phyloP scores from a whole-genome alignment of 257 asterid species.

The Vinca minor region DNA sequence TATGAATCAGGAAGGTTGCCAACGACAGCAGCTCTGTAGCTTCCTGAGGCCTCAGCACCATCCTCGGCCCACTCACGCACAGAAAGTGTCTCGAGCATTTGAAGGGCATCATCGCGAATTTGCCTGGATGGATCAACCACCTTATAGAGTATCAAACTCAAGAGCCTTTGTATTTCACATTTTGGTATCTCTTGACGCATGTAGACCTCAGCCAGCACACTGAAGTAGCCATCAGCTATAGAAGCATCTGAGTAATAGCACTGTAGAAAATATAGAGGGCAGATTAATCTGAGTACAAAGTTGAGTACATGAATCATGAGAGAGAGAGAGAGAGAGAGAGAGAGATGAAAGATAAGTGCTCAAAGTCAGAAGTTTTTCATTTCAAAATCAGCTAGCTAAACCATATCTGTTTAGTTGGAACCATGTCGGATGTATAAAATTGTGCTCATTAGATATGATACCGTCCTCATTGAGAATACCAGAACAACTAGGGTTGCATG shows the following conservation, averaged over 20 bases:
- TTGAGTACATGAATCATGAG: slow-evolving; percentile 15
- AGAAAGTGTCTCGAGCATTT: slow-evolving; percentile 99
- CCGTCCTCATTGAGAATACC: not conserved
- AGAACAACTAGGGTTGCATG: not conserved
- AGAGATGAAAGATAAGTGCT: not conserved
- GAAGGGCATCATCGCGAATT: slow-evolving; percentile 99
- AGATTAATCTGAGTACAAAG: slow-evolving; percentile 15
- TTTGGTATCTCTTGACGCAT: slow-evolving; percentile 98
- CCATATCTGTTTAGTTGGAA: slow-evolving; percentile 1
- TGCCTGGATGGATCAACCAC: slow-evolving; percentile 99
- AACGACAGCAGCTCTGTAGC: slow-evolving; percentile 97
- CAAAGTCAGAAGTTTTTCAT: not conserved
- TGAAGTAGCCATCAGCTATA: slow-evolving; percentile 98
- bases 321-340: too few species aligned
- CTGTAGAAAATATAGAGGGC: slow-evolving; percentile 32
- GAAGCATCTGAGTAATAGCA: slow-evolving; percentile 98
- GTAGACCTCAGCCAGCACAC: slow-evolving; percentile 98
- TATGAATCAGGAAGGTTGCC: slow-evolving; percentile 99
- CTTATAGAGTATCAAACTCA: slow-evolving; percentile 95
- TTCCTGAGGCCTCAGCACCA: slow-evolving; percentile 77
- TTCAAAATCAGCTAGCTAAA: not conserved
- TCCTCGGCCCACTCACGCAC: slow-evolving; percentile 98
- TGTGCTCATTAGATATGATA: not conserved
- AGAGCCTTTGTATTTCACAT: slow-evolving; percentile 93
- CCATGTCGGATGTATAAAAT: not conserved